These are phyloP conservation scores for Pythium periplocum DNA, from an alignment of 352 stramenopile species.

Conservation along the genomic window DNA sequence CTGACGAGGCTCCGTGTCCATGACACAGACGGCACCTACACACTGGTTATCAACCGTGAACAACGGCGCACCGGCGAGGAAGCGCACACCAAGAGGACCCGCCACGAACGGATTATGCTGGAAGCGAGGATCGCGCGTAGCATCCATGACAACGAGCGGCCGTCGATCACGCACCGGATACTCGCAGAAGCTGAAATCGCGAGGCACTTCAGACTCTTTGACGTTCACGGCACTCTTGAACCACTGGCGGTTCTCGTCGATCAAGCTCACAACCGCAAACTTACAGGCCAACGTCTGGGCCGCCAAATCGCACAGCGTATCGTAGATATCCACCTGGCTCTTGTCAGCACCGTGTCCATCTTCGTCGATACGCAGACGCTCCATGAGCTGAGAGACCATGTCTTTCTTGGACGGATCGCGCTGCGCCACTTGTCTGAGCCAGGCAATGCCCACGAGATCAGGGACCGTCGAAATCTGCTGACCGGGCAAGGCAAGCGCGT, in stretches of 20 bases:
- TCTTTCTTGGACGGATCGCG: conserved; percentile 64
- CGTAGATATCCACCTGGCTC: conserved; percentile 79
- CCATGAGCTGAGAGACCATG: conserved; percentile 69
- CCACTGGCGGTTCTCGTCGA: conserved; percentile 94
- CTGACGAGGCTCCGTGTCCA: conserved; percentile 68
- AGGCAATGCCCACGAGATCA: conserved; percentile 73
- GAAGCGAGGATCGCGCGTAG: conserved; percentile 86
- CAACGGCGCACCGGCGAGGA: conserved; percentile 91
- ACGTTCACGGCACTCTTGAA: conserved; percentile 90
- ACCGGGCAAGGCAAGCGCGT: conserved; percentile 58
- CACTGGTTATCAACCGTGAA: conserved; percentile 80
- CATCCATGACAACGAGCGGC: conserved; percentile 87
- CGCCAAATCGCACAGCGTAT: conserved; percentile 74
- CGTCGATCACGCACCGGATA: conserved; percentile 68
- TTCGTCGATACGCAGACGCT: conserved; percentile 47
- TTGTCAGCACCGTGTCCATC: conserved; percentile 12
- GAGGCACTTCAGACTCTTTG: conserved; percentile 65
- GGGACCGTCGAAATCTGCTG: conserved; percentile 53
- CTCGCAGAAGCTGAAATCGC: conserved; percentile 84
- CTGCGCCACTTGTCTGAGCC: conserved; percentile 63
- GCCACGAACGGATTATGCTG: conserved; percentile 86
- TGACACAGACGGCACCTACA: conserved; percentile 70
- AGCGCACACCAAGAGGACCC: conserved; percentile 86
- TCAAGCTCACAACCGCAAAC: conserved; percentile 79
- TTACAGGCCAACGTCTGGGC: conserved; percentile 72